Conservation (phyloP, 805 yeast genomes). For the Kodamaea laetipori region DNA sequence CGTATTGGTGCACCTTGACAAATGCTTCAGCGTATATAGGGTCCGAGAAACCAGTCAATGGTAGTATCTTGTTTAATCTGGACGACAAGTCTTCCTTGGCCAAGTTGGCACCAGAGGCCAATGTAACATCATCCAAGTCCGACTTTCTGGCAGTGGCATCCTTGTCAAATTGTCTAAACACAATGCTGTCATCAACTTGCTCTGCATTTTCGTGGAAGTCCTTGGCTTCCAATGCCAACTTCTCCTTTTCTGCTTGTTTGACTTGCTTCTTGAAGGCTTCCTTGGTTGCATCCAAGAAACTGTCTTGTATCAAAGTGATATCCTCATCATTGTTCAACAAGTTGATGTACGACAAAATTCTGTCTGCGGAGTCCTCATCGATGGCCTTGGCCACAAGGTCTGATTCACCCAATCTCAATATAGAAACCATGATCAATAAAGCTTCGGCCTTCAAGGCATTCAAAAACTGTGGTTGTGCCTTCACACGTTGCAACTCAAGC, state of each 20-base stretch:
- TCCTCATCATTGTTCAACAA: slow-evolving; percentile 69
- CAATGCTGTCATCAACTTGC: slow-evolving; percentile 75
- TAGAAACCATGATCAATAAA: slow-evolving; percentile 85
- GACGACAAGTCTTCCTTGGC: slow-evolving; percentile 67
- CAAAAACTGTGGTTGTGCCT: slow-evolving; percentile 54
- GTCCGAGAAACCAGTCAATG: slow-evolving; percentile 96
- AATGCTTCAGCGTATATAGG: slow-evolving; percentile 98
- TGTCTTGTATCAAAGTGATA: slow-evolving; percentile 53
- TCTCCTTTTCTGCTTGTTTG: slow-evolving; percentile 57
- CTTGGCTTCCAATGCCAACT: slow-evolving; percentile 56
- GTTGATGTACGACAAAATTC: slow-evolving; percentile 84
- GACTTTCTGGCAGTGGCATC: slow-evolving; percentile 28
- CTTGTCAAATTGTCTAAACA: slow-evolving; percentile 75
- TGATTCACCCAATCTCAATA: slow-evolving; percentile 84
- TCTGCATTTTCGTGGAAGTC: slow-evolving; percentile 64
- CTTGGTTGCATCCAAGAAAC: slow-evolving; percentile 86
- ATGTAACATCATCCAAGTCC: slow-evolving; percentile 55
- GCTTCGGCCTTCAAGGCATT: slow-evolving; percentile 96
- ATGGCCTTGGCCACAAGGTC: slow-evolving; percentile 68
- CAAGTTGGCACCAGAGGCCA: slow-evolving; percentile 53
- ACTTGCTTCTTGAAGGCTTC: slow-evolving; percentile 79
- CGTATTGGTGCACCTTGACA: slow-evolving; percentile 94
- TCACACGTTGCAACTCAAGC: slow-evolving; percentile 64
- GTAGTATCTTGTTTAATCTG: slow-evolving; percentile 83
- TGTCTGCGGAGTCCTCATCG: slow-evolving; percentile 96